phyloP scores from a whole-genome alignment of 768 basidiomycete species.

The Amanita rubescens region DNA sequence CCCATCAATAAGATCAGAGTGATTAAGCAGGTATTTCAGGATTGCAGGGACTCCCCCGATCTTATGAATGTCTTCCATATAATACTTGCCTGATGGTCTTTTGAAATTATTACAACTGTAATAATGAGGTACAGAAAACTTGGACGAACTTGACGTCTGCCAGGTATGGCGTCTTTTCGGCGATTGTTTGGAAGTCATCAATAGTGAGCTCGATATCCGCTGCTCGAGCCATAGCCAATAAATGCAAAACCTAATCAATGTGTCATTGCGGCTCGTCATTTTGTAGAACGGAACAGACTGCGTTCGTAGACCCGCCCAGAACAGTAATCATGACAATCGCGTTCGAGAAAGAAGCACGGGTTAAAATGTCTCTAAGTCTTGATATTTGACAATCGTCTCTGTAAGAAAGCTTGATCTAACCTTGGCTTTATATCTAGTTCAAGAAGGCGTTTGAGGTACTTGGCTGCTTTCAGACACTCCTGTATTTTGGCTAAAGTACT shows the following conservation, averaged over 20 bases:
- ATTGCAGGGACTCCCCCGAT: conserved; percentile 82
- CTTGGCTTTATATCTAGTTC: conserved; percentile 78
- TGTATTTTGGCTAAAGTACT: conserved; percentile 60
- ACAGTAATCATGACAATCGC: conserved; percentile 76
- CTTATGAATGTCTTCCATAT: conserved; percentile 86
- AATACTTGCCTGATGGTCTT: conserved; percentile 79
- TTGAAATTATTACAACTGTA: not conserved
- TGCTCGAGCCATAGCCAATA: conserved; percentile 80
- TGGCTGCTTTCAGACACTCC: conserved; percentile 74
- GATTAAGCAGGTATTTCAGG: conserved; percentile 74
- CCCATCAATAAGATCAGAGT: conserved; percentile 75
- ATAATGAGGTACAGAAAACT: not conserved
- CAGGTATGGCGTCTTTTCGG: conserved; percentile 75
- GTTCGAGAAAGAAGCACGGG: conserved; percentile 61
- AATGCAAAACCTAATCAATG: conserved; percentile 57
- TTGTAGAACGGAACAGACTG: conserved; percentile 37
- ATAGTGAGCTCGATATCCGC: conserved; percentile 65
- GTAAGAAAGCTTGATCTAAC: conserved; percentile 20
- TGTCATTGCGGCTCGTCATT: not conserved
- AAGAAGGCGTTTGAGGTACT: conserved; percentile 66
- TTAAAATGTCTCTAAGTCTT: conserved; percentile 32
- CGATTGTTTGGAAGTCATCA: conserved; percentile 81
- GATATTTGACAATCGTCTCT: not conserved
- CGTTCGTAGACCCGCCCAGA: conserved; percentile 84
- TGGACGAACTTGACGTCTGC: conserved; percentile 57